A percentile compares a stretch with the other conserved stretches of the same genome.
Evolutionary conservation across 352 stramenopile genomes (phyloP).

Genomic region (Globisporangium iwayamae): DNA sequence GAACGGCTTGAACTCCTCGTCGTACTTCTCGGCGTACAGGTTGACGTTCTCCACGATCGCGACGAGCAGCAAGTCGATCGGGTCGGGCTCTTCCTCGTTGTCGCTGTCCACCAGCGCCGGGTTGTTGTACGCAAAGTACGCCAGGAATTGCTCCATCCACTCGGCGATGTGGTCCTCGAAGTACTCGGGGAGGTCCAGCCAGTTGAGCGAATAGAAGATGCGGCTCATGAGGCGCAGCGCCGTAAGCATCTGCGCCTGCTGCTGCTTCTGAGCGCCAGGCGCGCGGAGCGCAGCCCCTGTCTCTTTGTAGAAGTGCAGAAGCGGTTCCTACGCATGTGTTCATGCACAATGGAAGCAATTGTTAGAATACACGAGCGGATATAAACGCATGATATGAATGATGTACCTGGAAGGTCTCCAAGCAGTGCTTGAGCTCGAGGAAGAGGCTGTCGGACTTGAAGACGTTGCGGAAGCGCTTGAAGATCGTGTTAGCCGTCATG

Average conservation of each 20-base stretch:
- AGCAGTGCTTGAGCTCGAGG: slow-evolving; percentile 93
- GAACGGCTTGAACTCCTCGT: slow-evolving; percentile 98
- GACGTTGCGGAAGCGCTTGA: slow-evolving; percentile 96
- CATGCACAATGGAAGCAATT: background rate
- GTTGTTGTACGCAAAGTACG: slow-evolving; percentile 95
- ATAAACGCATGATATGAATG: slow-evolving; percentile 1
- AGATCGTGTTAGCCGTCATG: slow-evolving; percentile 97
- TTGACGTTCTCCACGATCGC: slow-evolving; percentile 98
- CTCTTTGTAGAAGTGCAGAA: slow-evolving; percentile 77
- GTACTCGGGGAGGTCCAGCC: slow-evolving; percentile 97
- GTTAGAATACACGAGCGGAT: slow-evolving; percentile 1
- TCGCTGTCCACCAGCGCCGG: slow-evolving; percentile 85
- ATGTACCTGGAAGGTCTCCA: slow-evolving; percentile 89
- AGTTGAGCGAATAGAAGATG: slow-evolving; percentile 99
- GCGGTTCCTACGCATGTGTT: slow-evolving; percentile 34
- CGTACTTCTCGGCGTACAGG: slow-evolving; percentile 98
- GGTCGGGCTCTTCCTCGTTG: slow-evolving; percentile 90
- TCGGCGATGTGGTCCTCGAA: slow-evolving; percentile 98
- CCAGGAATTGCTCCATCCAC: slow-evolving; percentile 97
- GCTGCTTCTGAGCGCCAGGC: slow-evolving; percentile 28
- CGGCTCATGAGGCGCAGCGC: slow-evolving; percentile 91
- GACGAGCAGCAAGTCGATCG: slow-evolving; percentile 92
- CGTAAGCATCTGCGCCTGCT: slow-evolving; percentile 71
- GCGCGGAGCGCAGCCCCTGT: slow-evolving; percentile 50
- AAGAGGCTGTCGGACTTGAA: slow-evolving; percentile 96